A percentile compares a stretch with the other conserved stretches of the same genome.
Evolutionary conservation across 2,329 filamentous ascomycete genomes (phyloP).

Genomic region (Ascocoryne sarcoides): DNA sequence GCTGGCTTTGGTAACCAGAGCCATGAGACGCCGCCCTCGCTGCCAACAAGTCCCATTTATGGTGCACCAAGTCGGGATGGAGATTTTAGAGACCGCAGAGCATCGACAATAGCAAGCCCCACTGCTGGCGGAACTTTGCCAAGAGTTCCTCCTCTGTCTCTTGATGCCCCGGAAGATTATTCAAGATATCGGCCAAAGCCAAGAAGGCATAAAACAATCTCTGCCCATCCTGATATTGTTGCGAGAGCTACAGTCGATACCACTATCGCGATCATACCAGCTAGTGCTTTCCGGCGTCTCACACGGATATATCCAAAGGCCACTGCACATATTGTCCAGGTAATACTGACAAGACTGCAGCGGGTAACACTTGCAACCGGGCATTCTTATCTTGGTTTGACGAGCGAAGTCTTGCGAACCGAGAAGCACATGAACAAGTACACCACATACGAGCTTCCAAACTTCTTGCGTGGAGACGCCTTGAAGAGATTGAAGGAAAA

Average conservation of each 20-base stretch:
- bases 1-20: constrained; percentile 21
- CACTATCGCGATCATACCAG: constrained; percentile 96
- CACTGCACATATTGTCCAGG: constrained; percentile 93
- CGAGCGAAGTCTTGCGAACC: constrained; percentile 82
- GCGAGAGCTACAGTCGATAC: constrained; percentile 94
- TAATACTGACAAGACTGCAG: constrained; percentile 90
- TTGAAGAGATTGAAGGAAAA: constrained; percentile 85
- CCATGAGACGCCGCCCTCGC: constrained; percentile 26
- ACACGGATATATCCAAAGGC: constrained; percentile 94
- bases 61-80: constrained; percentile 19
- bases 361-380: constrained; percentile 90
- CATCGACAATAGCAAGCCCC: constrained; percentile 25
- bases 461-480: constrained; percentile 76
- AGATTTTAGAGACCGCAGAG: constrained; percentile 38
- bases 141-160: constrained; percentile 64
- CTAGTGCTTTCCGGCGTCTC: constrained; percentile 85
- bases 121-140: constrained; percentile 37
- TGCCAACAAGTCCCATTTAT: constrained; percentile 27
- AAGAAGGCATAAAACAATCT: constrained; percentile 50
- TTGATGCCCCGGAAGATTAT: constrained; percentile 41
- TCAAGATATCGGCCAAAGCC: constrained; percentile 25
- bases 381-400: constrained; percentile 87
- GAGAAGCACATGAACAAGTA: constrained; percentile 92
- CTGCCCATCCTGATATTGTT: constrained; percentile 92
- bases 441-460: constrained; percentile 84